These are phyloP conservation scores for Ustilago bromivora DNA, from an alignment of 1,284 basidiomycete species.

Conservation along the genomic window DNA sequence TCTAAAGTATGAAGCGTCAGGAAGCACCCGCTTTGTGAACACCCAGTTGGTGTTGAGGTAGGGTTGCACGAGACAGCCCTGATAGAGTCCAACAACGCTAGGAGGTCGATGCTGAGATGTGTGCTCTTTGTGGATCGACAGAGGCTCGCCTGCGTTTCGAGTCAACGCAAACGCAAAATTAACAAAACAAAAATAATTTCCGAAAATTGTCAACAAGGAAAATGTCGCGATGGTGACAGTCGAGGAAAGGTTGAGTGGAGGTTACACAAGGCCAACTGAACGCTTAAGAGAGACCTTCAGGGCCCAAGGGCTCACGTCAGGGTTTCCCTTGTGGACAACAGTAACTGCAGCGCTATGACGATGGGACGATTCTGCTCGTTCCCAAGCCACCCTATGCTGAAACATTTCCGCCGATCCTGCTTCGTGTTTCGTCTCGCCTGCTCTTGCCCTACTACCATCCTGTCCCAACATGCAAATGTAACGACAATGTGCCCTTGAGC, in stretches of 20 bases:
- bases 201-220: neutral
- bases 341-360: slow-evolving; percentile 15
- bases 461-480: neutral
- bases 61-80: neutral
- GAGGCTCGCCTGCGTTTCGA: neutral
- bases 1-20: too few species aligned
- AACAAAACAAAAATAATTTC: neutral
- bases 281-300: slow-evolving; percentile 1
- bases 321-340: slow-evolving; percentile 14
- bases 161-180: neutral
- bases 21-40: too few species aligned
- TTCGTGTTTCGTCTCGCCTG: slow-evolving; percentile 20
- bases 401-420: slow-evolving; percentile 7
- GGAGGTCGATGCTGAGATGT: slow-evolving; percentile 2
- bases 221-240: neutral
- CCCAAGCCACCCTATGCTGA: neutral
- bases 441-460: neutral
- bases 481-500: neutral
- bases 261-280: slow-evolving; percentile 9
- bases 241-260: neutral
- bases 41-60: neutral
- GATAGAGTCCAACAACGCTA: neutral
- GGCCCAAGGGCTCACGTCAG: slow-evolving; percentile 46
- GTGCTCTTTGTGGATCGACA: neutral
- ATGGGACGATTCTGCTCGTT: slow-evolving; percentile 3